Evolutionary conservation across 2,329 filamentous ascomycete genomes (phyloP).

Genomic region (Fusarium pseudonygamai): DNA sequence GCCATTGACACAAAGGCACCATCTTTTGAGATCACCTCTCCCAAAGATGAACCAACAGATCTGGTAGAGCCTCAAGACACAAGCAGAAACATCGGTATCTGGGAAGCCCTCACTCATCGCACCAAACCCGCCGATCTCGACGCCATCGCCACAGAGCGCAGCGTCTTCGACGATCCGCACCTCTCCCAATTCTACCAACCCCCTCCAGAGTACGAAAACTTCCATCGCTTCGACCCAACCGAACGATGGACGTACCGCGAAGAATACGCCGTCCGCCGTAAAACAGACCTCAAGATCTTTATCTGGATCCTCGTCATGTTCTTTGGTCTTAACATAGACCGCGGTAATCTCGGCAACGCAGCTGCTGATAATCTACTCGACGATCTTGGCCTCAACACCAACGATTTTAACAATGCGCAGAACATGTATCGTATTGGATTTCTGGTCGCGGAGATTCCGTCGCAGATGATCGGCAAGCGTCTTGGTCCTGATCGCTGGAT

Average conservation of each 20-base stretch:
- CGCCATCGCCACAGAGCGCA: not conserved
- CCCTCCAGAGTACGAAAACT: not conserved
- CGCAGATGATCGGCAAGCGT: not conserved
- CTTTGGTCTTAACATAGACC: not conserved
- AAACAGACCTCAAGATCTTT: not conserved
- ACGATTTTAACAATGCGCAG: not conserved
- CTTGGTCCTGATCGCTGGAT: not conserved
- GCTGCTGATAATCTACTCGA: not conserved
- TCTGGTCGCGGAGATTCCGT: not conserved
- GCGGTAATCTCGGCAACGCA: not conserved
- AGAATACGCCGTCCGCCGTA: not conserved
- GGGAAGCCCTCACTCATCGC: not conserved
- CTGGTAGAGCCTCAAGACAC: not conserved
- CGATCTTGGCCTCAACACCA: not conserved
- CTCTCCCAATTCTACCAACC: not conserved
- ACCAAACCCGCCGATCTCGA: not conserved
- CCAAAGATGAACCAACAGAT: not conserved
- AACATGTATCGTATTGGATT: not conserved
- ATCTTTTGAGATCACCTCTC: not conserved
- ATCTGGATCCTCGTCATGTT: not conserved
- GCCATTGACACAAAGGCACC: not conserved
- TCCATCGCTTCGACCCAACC: not conserved
- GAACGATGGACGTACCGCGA: not conserved
- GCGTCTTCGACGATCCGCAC: not conserved
- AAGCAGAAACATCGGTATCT: not conserved